Conservation (phyloP, 108 stramenopile genomes). For the Pseudonitzschia pungens region DNA sequence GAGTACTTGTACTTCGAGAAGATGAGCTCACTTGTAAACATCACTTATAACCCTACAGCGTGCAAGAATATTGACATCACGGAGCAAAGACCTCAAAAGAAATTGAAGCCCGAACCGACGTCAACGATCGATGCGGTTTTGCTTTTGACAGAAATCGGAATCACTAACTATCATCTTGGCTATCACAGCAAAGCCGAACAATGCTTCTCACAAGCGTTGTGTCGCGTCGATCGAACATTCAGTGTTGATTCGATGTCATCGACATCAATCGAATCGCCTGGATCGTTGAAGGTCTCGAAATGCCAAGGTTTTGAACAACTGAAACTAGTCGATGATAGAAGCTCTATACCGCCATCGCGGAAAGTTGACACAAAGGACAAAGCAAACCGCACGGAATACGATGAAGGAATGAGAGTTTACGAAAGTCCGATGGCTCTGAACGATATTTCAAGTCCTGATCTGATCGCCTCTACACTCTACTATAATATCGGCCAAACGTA, state of each 20-base stretch:
- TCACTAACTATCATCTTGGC: slow-evolving; percentile 17
- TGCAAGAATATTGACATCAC: slow-evolving; percentile 7
- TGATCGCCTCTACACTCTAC: slow-evolving; percentile 45
- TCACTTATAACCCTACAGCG: background rate
- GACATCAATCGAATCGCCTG: slow-evolving; percentile 10
- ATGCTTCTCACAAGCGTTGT: slow-evolving; percentile 31
- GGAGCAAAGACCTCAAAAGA: slow-evolving; percentile 25
- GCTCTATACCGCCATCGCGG: slow-evolving; percentile 21
- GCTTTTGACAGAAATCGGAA: slow-evolving; percentile 28
- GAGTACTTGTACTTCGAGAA: background rate
- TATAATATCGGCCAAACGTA: slow-evolving; percentile 72
- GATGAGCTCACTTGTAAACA: slow-evolving; percentile 3
- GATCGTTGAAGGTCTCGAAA: slow-evolving; percentile 8
- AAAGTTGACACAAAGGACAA: slow-evolving; percentile 18
- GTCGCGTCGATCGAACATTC: slow-evolving; percentile 9
- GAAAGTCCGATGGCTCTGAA: slow-evolving; percentile 32
- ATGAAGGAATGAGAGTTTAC: slow-evolving; percentile 55
- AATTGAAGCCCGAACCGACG: slow-evolving; percentile 17
- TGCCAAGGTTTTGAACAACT: slow-evolving; percentile 15
- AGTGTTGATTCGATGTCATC: slow-evolving; percentile 9
- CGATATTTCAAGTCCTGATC: slow-evolving; percentile 28
- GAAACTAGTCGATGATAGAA: background rate
- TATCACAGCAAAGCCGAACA: slow-evolving; percentile 29
- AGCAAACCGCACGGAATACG: slow-evolving; percentile 40
- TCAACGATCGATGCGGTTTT: slow-evolving; percentile 20